These are phyloP conservation scores for Kuraishia capsulata DNA, from an alignment of 805 yeast genomes.

Conservation along the genomic window DNA sequence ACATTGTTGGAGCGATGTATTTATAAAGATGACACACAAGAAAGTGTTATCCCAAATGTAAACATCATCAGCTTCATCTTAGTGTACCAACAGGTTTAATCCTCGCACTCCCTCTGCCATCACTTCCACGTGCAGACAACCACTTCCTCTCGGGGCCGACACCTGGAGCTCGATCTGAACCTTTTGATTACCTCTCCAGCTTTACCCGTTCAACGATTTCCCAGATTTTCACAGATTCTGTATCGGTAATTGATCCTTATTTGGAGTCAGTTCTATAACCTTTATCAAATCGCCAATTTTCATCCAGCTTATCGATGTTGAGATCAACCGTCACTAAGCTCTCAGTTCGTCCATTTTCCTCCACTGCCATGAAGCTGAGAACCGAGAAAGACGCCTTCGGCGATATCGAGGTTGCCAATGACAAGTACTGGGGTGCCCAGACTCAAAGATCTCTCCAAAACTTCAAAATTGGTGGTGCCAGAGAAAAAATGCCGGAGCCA, in stretches of 20 bases:
- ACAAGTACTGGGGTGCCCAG: slow-evolving; percentile 97
- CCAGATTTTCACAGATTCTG: too few relatives aligned
- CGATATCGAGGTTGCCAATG: slow-evolving; percentile 80
- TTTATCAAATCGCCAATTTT: too few relatives aligned
- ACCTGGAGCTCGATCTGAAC: too few relatives aligned
- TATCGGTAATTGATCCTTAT: too few relatives aligned
- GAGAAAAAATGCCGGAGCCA: slow-evolving; percentile 89
- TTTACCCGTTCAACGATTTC: too few relatives aligned
- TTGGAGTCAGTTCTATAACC: too few relatives aligned
- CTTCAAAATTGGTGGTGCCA: slow-evolving; percentile 91
- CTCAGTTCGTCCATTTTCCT: slow-evolving; percentile 5
- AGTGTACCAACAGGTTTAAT: too few relatives aligned
- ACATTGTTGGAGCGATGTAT: neutral
- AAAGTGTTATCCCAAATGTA: too few relatives aligned
- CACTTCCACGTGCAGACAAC: neutral
- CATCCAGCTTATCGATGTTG: neutral
- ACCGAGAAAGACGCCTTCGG: slow-evolving; percentile 95
- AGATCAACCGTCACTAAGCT: neutral
- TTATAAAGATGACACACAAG: too few relatives aligned
- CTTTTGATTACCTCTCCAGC: too few relatives aligned
- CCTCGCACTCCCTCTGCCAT: neutral
- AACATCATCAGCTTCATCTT: neutral
- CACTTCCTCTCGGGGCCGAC: neutral
- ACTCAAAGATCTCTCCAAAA: slow-evolving; percentile 89
- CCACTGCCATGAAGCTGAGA: slow-evolving; percentile 32